A percentile compares a stretch with the other conserved stretches of the same genome.
Evolutionary conservation across 768 basidiomycete genomes (phyloP).

Genomic region (Tephrocybe rancida): DNA sequence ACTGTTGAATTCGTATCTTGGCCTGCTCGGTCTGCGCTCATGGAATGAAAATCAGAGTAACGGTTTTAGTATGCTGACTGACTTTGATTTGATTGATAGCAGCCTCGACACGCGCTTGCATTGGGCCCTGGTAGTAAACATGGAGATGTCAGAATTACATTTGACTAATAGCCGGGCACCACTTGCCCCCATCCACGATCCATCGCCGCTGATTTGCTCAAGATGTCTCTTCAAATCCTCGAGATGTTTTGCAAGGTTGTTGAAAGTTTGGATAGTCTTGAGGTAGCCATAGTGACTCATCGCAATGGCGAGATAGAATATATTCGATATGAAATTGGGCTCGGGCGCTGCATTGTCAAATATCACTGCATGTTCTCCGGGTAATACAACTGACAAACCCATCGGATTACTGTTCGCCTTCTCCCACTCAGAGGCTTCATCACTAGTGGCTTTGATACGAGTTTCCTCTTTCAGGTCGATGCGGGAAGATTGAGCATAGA

Average conservation of each 20-base stretch:
- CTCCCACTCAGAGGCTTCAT: slow-evolving; percentile 80
- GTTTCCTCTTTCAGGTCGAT: slow-evolving; percentile 89
- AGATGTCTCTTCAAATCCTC: slow-evolving; percentile 79
- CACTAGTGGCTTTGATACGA: slow-evolving; percentile 88
- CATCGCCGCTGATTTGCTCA: slow-evolving; percentile 74
- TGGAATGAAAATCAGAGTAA: neutral
- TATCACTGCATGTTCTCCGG: neutral
- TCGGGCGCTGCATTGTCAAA: slow-evolving; percentile 48
- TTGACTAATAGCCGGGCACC: neutral
- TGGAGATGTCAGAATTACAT: neutral
- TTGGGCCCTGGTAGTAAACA: slow-evolving; percentile 50
- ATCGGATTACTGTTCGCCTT: slow-evolving; percentile 45
- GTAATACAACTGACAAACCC: slow-evolving; percentile 34
- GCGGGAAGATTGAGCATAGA: slow-evolving; percentile 71
- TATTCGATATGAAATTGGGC: slow-evolving; percentile 93
- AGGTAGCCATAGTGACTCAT: slow-evolving; percentile 90
- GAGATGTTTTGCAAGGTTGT: slow-evolving; percentile 71
- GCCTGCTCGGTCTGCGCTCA: slow-evolving; percentile 60
- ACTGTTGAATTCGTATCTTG: slow-evolving; percentile 69
- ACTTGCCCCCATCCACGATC: slow-evolving; percentile 82
- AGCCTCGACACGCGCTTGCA: slow-evolving; percentile 77
- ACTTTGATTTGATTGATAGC: slow-evolving; percentile 81
- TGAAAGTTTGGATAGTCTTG: slow-evolving; percentile 76
- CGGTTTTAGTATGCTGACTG: neutral
- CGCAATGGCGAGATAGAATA: slow-evolving; percentile 88